These are phyloP conservation scores for Colletotrichum acutatum DNA, from an alignment of 2,329 filamentous ascomycete species.

Conservation along the genomic window DNA sequence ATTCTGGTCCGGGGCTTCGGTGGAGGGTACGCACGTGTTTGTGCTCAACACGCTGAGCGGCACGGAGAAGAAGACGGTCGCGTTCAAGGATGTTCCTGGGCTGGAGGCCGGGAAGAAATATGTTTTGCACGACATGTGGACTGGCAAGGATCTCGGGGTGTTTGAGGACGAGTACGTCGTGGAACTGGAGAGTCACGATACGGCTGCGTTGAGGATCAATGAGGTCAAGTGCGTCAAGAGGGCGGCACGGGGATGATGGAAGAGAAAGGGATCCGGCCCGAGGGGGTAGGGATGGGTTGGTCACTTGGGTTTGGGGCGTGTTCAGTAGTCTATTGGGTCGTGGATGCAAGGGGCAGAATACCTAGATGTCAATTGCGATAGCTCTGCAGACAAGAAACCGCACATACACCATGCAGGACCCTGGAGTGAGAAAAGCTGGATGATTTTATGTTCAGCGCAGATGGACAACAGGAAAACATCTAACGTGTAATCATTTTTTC, in stretches of 20 bases:
- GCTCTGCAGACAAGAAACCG: background rate
- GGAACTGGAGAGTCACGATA: conserved; percentile 49
- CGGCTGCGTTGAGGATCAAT: conserved; percentile 42
- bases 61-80: conserved; percentile 47
- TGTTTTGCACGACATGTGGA: conserved; percentile 58
- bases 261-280: background rate
- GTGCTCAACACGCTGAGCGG: conserved; percentile 55
- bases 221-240: conserved; percentile 35
- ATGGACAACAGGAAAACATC: background rate
- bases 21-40: conserved; percentile 56
- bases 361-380: background rate
- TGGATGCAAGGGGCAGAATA: conserved; percentile 9
- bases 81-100: conserved; percentile 56
- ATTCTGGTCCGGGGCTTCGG: conserved; percentile 58
- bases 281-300: background rate
- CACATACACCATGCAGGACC: background rate
- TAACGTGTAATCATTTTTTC: background rate
- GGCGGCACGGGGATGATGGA: background rate
- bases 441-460: background rate
- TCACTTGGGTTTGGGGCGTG: background rate
- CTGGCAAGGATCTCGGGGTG: conserved; percentile 50
- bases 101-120: conserved; percentile 46
- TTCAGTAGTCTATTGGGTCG: background rate
- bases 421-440: background rate
- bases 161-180: conserved; percentile 43